Evolutionary conservation across 2,329 filamentous ascomycete genomes (phyloP).

Genomic region (Berkeleyomyces rouxiae): DNA sequence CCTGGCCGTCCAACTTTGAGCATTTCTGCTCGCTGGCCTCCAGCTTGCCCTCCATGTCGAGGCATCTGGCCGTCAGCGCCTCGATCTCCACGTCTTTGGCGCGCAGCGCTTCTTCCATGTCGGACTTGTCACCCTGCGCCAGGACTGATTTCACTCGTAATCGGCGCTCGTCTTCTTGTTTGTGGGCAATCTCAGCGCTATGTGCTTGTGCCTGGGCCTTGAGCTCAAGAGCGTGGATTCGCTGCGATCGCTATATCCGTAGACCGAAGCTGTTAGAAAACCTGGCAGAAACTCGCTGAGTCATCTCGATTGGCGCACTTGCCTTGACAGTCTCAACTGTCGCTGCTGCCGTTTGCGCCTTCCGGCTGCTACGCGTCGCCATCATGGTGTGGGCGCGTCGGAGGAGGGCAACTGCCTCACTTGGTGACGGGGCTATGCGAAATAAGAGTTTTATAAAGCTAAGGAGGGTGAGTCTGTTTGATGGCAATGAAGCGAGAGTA

Average conservation of each 20-base stretch:
- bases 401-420: background rate
- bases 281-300: background rate
- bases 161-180: conserved; percentile 58
- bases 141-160: conserved; percentile 52
- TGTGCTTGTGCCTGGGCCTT: conserved; percentile 53
- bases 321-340: conserved; percentile 7
- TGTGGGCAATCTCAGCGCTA: conserved; percentile 49
- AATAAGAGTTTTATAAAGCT: background rate
- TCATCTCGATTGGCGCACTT: background rate
- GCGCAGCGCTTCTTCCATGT: conserved; percentile 45
- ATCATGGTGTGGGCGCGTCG: conserved; percentile 9
- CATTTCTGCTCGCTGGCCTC: conserved; percentile 26
- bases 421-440: background rate
- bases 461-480: background rate
- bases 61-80: conserved; percentile 24
- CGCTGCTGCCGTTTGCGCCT: conserved; percentile 6
- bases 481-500: background rate
- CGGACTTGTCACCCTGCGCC: conserved; percentile 58
- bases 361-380: conserved; percentile 10
- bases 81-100: conserved; percentile 44
- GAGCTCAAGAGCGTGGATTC: conserved; percentile 23
- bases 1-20: conserved; percentile 29
- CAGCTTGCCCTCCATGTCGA: conserved; percentile 27
- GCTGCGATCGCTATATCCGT: conserved; percentile 6
- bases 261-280: background rate